Evolutionary conservation across 768 basidiomycete species (phyloP).

Genomic region (Termitomyces sp.): DNA sequence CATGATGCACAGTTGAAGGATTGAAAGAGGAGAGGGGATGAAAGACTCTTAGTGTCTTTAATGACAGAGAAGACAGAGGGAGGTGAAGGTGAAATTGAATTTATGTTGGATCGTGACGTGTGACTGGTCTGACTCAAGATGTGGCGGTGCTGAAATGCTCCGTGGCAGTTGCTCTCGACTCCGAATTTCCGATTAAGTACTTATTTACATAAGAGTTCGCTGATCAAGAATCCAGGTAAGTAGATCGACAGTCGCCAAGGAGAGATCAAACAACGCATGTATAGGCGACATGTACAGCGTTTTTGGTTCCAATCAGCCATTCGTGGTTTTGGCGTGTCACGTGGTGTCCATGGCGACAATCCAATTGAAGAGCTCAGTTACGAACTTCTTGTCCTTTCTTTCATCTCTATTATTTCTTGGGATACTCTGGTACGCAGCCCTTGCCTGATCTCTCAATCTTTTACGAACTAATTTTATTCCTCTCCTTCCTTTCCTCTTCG

Average conservation of each 20-base stretch:
- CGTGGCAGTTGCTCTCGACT: not conserved
- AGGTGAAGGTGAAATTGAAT: conserved; percentile 5
- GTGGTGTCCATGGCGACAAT: conserved; percentile 12
- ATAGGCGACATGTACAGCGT: too few relatives aligned
- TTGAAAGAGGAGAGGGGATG: conserved; percentile 2
- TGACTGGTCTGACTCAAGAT: conserved; percentile 13
- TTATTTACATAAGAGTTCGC: too few relatives aligned
- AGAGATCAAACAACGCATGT: too few relatives aligned
- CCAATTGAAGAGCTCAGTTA: too few relatives aligned
- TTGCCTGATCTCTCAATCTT: conserved; percentile 19
- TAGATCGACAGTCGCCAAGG: too few relatives aligned
- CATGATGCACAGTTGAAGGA: conserved; percentile 23
- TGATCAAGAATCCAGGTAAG: too few relatives aligned
- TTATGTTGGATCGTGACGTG: conserved; percentile 15
- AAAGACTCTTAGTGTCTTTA: conserved; percentile 3
- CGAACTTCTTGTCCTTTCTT: not conserved
- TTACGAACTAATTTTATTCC: conserved; percentile 10
- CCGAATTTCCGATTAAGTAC: too few relatives aligned
- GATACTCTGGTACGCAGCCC: conserved; percentile 16
- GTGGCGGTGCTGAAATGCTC: conserved; percentile 9
- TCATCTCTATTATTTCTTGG: conserved; percentile 4
- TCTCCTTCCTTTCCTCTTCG: conserved; percentile 20
- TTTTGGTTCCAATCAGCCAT: too few relatives aligned
- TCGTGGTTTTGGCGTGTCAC: conserved; percentile 6
- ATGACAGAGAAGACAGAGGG: not conserved